Evolutionary conservation across 2,329 filamentous ascomycete species (phyloP), one percentile per base, ranked within the genome.

Genomic region (Aspergillus floridensis): DNA sequence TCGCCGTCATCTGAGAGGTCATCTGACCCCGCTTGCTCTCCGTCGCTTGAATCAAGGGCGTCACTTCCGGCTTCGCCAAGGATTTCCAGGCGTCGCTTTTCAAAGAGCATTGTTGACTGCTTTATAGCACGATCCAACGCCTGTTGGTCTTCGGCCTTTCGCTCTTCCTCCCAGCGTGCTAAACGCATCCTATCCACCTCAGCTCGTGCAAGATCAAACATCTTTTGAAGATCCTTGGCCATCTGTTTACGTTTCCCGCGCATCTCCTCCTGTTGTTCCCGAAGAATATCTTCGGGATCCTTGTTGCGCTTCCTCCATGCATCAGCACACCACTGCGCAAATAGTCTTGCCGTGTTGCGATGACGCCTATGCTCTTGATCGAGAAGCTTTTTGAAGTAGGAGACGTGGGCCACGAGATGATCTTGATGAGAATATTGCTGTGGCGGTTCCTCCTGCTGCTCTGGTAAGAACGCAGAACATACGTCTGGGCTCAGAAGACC

Each of bases 381-480:
- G 78, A 98, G 85, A 38, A 98, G 81, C 68, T 87, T 90, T 51
- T 91, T 87, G 67, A 98, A 93, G 66, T 93, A 89, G 12, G 88
- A 72, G 59, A 90, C 88, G 62, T 96, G 93, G 50, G 88, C 88
- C 49, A 90, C 81, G 56, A 98, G 82, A 71, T 98, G 91, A 70
- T 98, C 93, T 70, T 86, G 84, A 66, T 96, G 92, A n/a, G 89
- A 87, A 81, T 91, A 98, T 69, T 95, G 91, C 55, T 84, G 83
- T 0, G 86, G 84, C 0, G 90, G 90, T 67, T 96, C 90, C 58
- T 91, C 87, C 60, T 84, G 82, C 12, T 86, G 81, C 63, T 95
- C 90, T 0, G 90, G 90, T 19, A 87, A 82, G 66, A 90, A 95
- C 24, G 88, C 78, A 2, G 87, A 88, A 71, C 90, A 93, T 60